Base-by-base conservation (phyloP, 495 filamentous ascomycete species). In the Neurospora sublineolata region DNA sequence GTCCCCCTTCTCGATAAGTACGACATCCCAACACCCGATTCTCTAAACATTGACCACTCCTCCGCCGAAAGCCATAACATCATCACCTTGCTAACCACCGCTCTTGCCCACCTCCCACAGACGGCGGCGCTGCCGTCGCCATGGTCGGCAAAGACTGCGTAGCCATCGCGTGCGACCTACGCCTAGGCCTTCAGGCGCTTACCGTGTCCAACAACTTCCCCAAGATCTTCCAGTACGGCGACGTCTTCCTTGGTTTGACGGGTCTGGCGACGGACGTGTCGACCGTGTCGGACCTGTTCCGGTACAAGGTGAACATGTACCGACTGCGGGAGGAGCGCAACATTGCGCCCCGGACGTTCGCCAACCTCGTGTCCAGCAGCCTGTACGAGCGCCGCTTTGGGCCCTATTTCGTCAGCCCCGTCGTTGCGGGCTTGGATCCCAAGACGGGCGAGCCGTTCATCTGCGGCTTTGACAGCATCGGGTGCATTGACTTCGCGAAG, bases 281-380 rank as follows among this genome's bases (percentile, higher is more conserved):
- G 40, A 97, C 96, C 73, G 95, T 99, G 74, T 91, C 90, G 72
- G 95, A 99, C 83, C 92, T 97, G 75, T 95, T 99, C 87, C 93
- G 95, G 77, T 97, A 95, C 87, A 99, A 99, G 86, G 93, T 97
- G 77, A 99, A 99, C 87, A 94, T 99, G 93, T 99, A 99, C 89
- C 93, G 95, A 44, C 89, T 99, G 76, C 93, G 95, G 77, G 95
- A 99, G 84, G 95, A 98, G 85, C 94, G 95, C 75, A 86, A 92
- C 83, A 97, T 98, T 84, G 90, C 92, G 46, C 95, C 95, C 23
- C 86, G 92, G 82, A 99, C 95, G 67, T 90, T 98, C 83, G 94
- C 95, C 79, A 97, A 98, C 85, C 89, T 99, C 69, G 94, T 99
- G 77, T 93, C 89, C 79, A 91, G 88, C 73, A 89, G 86, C 72